phyloP scores from a whole-genome alignment of 1,284 basidiomycete genomes.

The Coriolopsis trogii region DNA sequence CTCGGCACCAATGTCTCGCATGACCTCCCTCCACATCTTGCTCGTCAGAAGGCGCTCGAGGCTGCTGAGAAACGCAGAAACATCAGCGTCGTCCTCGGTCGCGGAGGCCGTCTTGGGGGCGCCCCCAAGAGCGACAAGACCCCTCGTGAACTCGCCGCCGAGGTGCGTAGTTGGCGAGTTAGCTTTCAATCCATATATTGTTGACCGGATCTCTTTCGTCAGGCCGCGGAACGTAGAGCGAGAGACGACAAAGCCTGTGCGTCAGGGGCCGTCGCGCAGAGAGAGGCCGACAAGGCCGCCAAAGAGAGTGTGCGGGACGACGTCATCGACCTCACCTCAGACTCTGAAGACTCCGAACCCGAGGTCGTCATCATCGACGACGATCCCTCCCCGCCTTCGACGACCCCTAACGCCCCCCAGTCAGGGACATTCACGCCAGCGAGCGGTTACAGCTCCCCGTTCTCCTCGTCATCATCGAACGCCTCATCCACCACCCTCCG shows the following conservation, averaged over 20 bases:
- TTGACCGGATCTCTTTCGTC: slow-evolving; percentile 1
- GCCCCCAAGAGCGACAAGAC: slow-evolving; percentile 45
- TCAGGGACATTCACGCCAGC: too few relatives aligned
- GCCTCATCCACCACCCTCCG: slow-evolving; percentile 9
- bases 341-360: slow-evolving; percentile 39
- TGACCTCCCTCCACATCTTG: slow-evolving; percentile 65
- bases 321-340: slow-evolving; percentile 60
- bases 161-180: too few relatives aligned
- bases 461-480: neutral
- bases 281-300: slow-evolving; percentile 72
- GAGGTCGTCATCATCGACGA: slow-evolving; percentile 28
- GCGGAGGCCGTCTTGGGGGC: slow-evolving; percentile 60
- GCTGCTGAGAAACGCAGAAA: slow-evolving; percentile 75
- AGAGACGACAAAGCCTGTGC: slow-evolving; percentile 76
- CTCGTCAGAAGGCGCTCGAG: slow-evolving; percentile 66
- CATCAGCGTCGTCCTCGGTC: slow-evolving; percentile 49
- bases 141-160: slow-evolving; percentile 74
- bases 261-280: slow-evolving; percentile 57
- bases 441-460: slow-evolving; percentile 6
- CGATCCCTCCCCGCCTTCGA: slow-evolving; percentile 4
- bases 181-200: too few relatives aligned
- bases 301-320: slow-evolving; percentile 64
- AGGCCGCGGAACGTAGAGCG: slow-evolving; percentile 83
- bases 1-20: slow-evolving; percentile 67
- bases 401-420: neutral